Conservation (phyloP, 164 flowering plant species). For the Tetrastigma voinierianum region DNA sequence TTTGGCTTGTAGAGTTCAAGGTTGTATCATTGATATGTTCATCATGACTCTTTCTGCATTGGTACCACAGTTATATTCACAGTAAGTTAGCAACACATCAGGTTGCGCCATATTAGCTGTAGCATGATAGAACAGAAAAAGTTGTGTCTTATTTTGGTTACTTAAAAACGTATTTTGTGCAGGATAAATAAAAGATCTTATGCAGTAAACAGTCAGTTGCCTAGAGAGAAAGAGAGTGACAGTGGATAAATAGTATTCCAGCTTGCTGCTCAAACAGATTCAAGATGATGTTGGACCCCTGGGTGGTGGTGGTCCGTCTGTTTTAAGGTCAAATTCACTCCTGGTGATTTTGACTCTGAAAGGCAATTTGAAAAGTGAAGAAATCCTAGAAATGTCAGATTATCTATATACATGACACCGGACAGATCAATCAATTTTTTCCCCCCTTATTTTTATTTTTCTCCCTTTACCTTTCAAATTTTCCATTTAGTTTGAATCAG, state of each 20-base stretch:
- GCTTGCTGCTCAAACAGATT: slow-evolving; percentile 92
- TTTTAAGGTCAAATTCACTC: slow-evolving; percentile 10
- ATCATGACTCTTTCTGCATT: too few species aligned
- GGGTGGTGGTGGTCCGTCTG: slow-evolving; percentile 7
- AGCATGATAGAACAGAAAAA: too few species aligned
- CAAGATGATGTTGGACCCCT: slow-evolving; percentile 97
- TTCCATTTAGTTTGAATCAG: slow-evolving; percentile 4
- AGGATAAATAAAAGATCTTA: slow-evolving; percentile 99
- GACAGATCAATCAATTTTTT: slow-evolving; percentile 7
- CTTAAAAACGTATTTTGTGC: slow-evolving; percentile 20
- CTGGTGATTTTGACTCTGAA: background rate
- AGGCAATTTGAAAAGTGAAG: too few species aligned
- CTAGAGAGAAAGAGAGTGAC: slow-evolving; percentile 85
- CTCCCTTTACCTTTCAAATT: background rate
- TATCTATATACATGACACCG: background rate
- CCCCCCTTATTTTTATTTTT: slow-evolving; percentile 1
- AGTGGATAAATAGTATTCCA: slow-evolving; percentile 84
- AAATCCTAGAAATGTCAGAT: too few species aligned
- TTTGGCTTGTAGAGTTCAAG: too few species aligned
- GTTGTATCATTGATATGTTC: too few species aligned
- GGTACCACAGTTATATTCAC: too few species aligned
- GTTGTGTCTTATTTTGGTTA: too few species aligned
- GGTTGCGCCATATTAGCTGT: too few species aligned
- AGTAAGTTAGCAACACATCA: too few species aligned
- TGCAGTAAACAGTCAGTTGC: slow-evolving; percentile 98